A percentile compares a stretch with the other conserved stretches of the same genome.
Evolutionary conservation across 306 rosid species (phyloP).

Genomic region (Acacia crassicarpa): DNA sequence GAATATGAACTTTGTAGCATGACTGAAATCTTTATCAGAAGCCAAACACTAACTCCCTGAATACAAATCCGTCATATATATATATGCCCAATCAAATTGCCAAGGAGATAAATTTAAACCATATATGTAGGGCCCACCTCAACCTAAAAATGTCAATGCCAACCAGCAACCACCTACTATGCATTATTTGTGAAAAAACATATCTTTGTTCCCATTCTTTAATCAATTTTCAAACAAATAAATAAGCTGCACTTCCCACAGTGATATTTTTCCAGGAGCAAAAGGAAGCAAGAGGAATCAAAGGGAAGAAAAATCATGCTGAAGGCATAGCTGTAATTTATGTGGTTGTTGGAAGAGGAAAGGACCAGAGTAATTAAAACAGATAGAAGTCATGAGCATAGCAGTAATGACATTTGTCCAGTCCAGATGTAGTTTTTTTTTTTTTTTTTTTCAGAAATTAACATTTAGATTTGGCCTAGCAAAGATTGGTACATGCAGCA

Average conservation of each 20-base stretch:
- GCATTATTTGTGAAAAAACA: not conserved
- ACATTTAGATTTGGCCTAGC: not conserved
- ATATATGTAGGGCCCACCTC: not conserved
- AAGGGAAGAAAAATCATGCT: not conserved
- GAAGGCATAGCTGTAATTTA: not conserved
- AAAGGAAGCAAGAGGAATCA: not conserved
- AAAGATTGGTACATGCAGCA: constrained; percentile 15
- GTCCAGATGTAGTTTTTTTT: not conserved
- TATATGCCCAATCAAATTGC: constrained; percentile 3
- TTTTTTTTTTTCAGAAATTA: not conserved
- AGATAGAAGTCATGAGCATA: not conserved
- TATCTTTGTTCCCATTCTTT: not conserved
- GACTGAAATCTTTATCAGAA: constrained; percentile 6
- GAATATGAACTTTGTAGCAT: constrained; percentile 14
- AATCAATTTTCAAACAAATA: not conserved
- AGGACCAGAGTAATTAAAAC: not conserved
- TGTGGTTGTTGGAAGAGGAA: not conserved
- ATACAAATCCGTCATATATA: not conserved
- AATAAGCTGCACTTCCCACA: not conserved
- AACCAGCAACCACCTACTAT: constrained; percentile 8
- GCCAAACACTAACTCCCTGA: constrained; percentile 14
- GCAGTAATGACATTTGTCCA: not conserved
- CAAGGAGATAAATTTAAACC: constrained; percentile 4
- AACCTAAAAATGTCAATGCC: constrained; percentile 18
- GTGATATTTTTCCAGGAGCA: not conserved